A percentile compares a stretch with the other conserved stretches of the same genome.
These are phyloP conservation scores for Dryadomyces quercivorus DNA, from an alignment of 2,329 filamentous ascomycete species.

Conservation along the genomic window DNA sequence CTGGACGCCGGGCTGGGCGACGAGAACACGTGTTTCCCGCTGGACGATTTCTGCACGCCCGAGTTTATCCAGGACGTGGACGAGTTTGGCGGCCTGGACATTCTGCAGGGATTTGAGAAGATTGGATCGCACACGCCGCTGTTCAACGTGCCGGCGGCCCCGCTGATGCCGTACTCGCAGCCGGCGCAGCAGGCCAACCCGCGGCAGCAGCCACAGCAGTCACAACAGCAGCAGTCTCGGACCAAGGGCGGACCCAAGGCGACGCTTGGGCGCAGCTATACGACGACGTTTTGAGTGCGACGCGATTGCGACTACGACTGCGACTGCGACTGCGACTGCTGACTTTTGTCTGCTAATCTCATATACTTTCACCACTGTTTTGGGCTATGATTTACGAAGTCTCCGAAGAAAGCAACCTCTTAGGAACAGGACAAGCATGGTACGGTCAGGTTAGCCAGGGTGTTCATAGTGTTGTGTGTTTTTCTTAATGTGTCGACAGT, in stretches of 20 bases:
- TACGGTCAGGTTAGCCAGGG: not conserved
- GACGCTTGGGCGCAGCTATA: slow-evolving; percentile 25
- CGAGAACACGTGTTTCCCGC: slow-evolving; percentile 29
- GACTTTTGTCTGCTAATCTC: not conserved
- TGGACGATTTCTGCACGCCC: slow-evolving; percentile 39
- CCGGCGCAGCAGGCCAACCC: not conserved
- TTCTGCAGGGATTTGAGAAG: slow-evolving; percentile 64
- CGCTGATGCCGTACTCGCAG: slow-evolving; percentile 16
- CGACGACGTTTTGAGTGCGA: slow-evolving; percentile 19
- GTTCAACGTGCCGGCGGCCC: slow-evolving; percentile 16
- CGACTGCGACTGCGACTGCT: not conserved
- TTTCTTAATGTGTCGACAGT: not conserved
- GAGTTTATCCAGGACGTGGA: slow-evolving; percentile 48
- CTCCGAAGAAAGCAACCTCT: slow-evolving; percentile 11
- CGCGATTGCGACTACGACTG: not conserved
- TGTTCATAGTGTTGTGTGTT: not conserved
- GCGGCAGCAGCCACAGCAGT: slow-evolving; percentile 21
- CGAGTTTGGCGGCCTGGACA: slow-evolving; percentile 52
- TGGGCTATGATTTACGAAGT: slow-evolving; percentile 12
- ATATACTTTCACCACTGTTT: slow-evolving; percentile 1
- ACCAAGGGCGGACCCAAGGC: slow-evolving; percentile 19
- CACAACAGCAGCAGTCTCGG: slow-evolving; percentile 2
- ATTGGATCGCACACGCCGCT: slow-evolving; percentile 42
- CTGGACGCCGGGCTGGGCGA: slow-evolving; percentile 19
- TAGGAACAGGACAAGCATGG: slow-evolving; percentile 4